phyloP scores from a whole-genome alignment of 1,284 basidiomycete genomes.

The Ganoderma leucocontextum region DNA sequence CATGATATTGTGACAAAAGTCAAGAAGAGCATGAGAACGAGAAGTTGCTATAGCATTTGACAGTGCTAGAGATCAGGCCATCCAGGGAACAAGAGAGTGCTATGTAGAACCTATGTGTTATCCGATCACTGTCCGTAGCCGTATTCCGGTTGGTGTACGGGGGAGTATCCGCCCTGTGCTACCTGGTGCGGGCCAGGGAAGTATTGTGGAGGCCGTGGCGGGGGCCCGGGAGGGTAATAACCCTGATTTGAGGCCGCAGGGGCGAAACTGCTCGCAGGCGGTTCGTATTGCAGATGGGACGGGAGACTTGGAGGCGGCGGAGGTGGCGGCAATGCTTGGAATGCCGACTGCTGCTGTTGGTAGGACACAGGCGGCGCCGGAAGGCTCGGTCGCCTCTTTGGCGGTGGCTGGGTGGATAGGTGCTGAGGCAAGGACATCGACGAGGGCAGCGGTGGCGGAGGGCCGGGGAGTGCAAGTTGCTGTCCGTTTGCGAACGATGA shows the following conservation, averaged over 20 bases:
- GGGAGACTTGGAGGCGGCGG: constrained; percentile 40
- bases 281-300: constrained; percentile 37
- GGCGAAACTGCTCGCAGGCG: constrained; percentile 28
- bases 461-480: constrained; percentile 44
- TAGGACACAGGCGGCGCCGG: constrained; percentile 48
- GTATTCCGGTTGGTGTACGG: constrained; percentile 30
- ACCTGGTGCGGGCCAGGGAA: constrained; percentile 29
- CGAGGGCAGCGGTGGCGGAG: constrained; percentile 51
- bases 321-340: constrained; percentile 49
- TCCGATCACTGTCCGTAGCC: constrained; percentile 26
- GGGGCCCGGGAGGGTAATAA: constrained; percentile 46
- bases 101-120: neutral
- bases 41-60: constrained; percentile 9
- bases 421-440: constrained; percentile 39
- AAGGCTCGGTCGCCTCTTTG: constrained; percentile 43
- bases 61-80: neutral
- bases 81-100: neutral
- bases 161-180: constrained; percentile 32
- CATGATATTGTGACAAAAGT: neutral
- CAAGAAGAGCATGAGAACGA: neutral
- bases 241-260: constrained; percentile 35
- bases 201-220: constrained; percentile 47
- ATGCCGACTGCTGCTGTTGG: constrained; percentile 42
- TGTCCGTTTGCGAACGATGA: constrained; percentile 34
- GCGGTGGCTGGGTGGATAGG: constrained; percentile 19